Percentiles rank a stretch among this genome's conserved stretches.
phyloP scores from a whole-genome alignment of 1,284 basidiomycete species.

The Termitomyces sp. region DNA sequence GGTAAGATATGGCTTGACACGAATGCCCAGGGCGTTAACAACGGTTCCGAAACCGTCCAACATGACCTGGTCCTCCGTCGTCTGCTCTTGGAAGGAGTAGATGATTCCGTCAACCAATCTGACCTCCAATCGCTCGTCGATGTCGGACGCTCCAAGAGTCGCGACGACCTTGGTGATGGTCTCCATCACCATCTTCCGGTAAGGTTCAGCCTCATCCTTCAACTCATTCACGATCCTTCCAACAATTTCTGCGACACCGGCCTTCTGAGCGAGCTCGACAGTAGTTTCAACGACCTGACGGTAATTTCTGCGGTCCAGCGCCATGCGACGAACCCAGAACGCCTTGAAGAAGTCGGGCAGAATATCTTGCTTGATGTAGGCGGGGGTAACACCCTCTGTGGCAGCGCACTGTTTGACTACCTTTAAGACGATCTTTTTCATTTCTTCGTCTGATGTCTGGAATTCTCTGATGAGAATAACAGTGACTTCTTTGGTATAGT shows the following conservation, averaged over 20 bases:
- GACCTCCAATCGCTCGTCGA: constrained; percentile 93
- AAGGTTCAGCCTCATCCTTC: constrained; percentile 95
- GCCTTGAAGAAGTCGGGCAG: constrained; percentile 99
- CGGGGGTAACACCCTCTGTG: constrained; percentile 92
- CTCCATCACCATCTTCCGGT: constrained; percentile 99
- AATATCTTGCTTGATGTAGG: constrained; percentile 95
- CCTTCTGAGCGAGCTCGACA: constrained; percentile 94
- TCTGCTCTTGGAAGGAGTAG: constrained; percentile 99
- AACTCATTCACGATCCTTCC: constrained; percentile 93
- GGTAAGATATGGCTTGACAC: constrained; percentile 98
- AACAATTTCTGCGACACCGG: constrained; percentile 94
- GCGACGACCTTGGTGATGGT: constrained; percentile 97
- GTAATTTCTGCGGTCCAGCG: constrained; percentile 94
- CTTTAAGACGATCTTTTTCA: constrained; percentile 99
- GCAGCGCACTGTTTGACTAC: constrained; percentile 99
- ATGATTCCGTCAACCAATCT: constrained; percentile 97
- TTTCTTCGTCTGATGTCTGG: constrained; percentile 99
- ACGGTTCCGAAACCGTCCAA: constrained; percentile 97
- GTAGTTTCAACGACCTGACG: constrained; percentile 98
- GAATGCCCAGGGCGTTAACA: constrained; percentile 92
- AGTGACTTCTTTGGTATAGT: constrained; percentile 96
- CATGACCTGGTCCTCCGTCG: constrained; percentile 98
- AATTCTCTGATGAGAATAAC: constrained; percentile 99
- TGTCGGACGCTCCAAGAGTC: constrained; percentile 90
- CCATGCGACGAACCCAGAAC: constrained; percentile 98